Conservation (phyloP, 768 basidiomycete genomes). For the Cantharellus anzutake region DNA sequence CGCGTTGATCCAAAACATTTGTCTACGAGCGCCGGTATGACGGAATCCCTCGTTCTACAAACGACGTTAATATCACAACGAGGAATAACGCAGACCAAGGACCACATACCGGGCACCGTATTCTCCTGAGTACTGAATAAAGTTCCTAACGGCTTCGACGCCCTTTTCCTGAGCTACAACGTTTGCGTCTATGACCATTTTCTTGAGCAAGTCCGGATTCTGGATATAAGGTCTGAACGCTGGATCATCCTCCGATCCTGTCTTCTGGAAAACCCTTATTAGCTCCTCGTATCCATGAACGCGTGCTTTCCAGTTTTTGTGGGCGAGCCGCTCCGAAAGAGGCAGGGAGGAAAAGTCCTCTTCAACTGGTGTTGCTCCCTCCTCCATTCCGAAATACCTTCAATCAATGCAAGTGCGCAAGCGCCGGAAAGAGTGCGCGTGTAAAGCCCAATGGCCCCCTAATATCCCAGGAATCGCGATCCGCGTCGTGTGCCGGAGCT, state of each 20-base stretch:
- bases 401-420: no score
- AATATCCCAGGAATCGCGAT: no score
- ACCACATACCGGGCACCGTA: constrained; percentile 36
- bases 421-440: no score
- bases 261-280: constrained; percentile 69
- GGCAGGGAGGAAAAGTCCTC: constrained; percentile 78
- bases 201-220: constrained; percentile 63
- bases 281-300: constrained; percentile 82
- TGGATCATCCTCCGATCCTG: constrained; percentile 84
- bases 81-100: neutral
- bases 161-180: constrained; percentile 98
- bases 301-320: constrained; percentile 99
- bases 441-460: no score
- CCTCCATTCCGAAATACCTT: constrained; percentile 36
- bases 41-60: constrained; percentile 45
- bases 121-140: constrained; percentile 88
- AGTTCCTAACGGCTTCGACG: constrained; percentile 66
- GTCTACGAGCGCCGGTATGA: constrained; percentile 86
- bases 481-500: no score
- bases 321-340: constrained; percentile 59
- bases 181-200: constrained; percentile 77
- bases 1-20: constrained; percentile 87
- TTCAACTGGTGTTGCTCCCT: constrained; percentile 70
- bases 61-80: neutral
- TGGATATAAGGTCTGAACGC: constrained; percentile 79